These are phyloP conservation scores for Aegilops longissima DNA, from an alignment of 176 grass and related monocot species.

Conservation along the genomic window DNA sequence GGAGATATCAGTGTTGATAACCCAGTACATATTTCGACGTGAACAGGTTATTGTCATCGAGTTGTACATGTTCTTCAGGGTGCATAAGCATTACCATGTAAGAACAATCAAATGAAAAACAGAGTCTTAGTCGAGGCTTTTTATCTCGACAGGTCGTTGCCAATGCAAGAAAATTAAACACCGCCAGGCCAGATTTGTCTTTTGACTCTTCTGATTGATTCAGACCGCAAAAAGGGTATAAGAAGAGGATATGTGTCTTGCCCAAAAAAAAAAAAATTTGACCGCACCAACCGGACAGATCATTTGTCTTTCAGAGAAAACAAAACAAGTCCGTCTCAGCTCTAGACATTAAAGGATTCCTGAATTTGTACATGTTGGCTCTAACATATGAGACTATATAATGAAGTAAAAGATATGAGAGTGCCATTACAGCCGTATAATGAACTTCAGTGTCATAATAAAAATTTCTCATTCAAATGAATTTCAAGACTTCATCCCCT, in stretches of 20 bases:
- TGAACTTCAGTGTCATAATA: no score
- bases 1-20: no score
- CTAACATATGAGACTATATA: neutral
- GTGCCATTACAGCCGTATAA: no score
- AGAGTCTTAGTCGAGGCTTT: neutral
- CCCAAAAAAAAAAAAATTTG: no score
- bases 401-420: no score
- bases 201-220: neutral
- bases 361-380: neutral
- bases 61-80: no score
- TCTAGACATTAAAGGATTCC: neutral
- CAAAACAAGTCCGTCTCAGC: neutral
- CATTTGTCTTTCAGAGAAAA: neutral
- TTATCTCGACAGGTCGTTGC: neutral
- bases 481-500: neutral
- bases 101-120: neutral
- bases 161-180: neutral
- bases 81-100: neutral
- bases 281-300: neutral
- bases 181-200: neutral
- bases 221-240: neutral
- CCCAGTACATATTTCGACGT: no score
- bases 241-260: neutral
- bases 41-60: no score
- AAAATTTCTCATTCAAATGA: no score